A percentile compares a stretch with the other conserved stretches of the same genome.
phyloP scores from a whole-genome alignment of 495 filamentous ascomycete genomes.

The Neurospora sublineolata region DNA sequence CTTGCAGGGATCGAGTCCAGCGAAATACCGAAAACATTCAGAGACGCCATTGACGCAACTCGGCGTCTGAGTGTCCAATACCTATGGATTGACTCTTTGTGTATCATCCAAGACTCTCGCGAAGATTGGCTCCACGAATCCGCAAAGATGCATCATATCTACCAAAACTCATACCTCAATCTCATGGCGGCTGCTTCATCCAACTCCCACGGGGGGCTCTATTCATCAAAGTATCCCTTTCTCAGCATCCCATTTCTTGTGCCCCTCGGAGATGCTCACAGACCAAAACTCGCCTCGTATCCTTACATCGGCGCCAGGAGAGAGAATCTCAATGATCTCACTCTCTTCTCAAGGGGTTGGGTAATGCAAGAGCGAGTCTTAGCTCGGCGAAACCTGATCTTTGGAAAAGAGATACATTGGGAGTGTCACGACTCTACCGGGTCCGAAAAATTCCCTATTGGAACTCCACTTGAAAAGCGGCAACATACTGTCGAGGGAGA shows the following conservation, averaged over 20 bases:
- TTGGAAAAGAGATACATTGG: neutral
- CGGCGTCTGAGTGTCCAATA: constrained; percentile 14
- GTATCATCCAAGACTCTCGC: constrained; percentile 23
- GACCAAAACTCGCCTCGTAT: neutral
- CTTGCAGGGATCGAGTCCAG: neutral
- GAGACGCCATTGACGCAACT: constrained; percentile 3
- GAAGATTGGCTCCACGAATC: constrained; percentile 23
- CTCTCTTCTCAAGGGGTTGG: neutral
- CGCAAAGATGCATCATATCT: constrained; percentile 17
- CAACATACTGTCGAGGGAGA: neutral
- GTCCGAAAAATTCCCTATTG: neutral
- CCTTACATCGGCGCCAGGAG: neutral
- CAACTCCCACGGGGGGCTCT: neutral
- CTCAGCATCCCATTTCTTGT: neutral
- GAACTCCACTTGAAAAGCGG: neutral
- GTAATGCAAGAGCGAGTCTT: neutral
- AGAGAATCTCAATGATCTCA: neutral
- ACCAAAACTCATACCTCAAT: constrained; percentile 15
- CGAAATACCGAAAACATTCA: constrained; percentile 1
- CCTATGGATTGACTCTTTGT: constrained; percentile 28
- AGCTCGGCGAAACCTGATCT: neutral
- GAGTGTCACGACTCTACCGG: neutral
- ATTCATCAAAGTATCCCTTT: neutral
- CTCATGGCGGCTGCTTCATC: neutral
- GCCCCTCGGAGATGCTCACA: neutral